phyloP scores from a whole-genome alignment of 148 eudicot species.

The Salicornia ramosissima region DNA sequence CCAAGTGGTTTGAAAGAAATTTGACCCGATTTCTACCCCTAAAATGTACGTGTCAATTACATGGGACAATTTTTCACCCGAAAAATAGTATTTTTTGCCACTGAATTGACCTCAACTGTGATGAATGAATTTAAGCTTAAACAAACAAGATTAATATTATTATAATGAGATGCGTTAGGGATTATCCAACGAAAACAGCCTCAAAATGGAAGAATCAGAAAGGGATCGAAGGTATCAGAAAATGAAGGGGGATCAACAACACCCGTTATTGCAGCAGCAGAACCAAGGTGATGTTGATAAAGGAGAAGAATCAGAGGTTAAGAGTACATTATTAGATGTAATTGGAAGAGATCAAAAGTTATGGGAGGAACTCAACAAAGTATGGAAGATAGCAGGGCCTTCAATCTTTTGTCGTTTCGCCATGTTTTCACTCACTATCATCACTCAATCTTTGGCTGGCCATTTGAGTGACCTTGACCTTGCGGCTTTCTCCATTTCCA shows the following conservation, averaged over 20 bases:
- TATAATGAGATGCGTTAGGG: no score
- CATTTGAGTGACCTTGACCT: conserved; percentile 46
- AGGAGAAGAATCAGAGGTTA: neutral
- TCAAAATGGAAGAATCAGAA: neutral
- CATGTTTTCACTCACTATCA: conserved; percentile 27
- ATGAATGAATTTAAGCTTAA: no score
- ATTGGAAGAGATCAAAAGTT: neutral
- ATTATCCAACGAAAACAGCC: no score
- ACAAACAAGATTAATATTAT: no score
- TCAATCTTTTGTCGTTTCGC: conserved; percentile 37
- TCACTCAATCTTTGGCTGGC: conserved; percentile 38
- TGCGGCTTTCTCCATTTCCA: conserved; percentile 44
- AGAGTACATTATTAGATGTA: neutral
- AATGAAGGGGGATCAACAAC: conserved; percentile 16
- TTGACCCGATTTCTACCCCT: no score
- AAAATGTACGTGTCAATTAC: no score
- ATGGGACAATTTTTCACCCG: no score
- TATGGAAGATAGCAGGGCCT: conserved; percentile 41
- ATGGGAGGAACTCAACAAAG: conserved; percentile 26
- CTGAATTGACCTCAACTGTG: no score
- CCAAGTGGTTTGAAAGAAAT: no score
- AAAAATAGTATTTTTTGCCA: no score
- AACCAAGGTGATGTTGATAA: conserved; percentile 1
- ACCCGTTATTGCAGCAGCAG: conserved; percentile 11
- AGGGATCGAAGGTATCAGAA: conserved; percentile 1